Conservation (phyloP, 805 yeast species). For the Schizosaccharomyces japonicus region DNA sequence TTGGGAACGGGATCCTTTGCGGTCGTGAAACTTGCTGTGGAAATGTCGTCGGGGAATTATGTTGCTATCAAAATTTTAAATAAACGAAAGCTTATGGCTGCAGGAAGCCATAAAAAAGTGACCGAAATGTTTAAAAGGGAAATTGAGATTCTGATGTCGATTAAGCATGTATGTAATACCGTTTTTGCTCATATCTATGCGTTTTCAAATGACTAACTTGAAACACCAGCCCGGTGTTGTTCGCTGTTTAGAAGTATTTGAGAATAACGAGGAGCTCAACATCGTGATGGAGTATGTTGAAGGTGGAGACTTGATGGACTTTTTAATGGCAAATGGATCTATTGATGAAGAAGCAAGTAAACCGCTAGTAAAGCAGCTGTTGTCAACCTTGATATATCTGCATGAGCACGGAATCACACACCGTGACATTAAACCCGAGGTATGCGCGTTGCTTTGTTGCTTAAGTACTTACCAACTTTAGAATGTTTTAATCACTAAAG, state of each 20-base stretch:
- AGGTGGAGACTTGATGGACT: conserved; percentile 96
- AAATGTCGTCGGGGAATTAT: not conserved
- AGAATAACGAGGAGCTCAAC: conserved; percentile 58
- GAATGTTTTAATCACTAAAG: conserved; percentile 69
- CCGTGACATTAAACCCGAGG: conserved; percentile 82
- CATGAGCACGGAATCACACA: conserved; percentile 85
- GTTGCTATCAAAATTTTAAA: conserved; percentile 1
- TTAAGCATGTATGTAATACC: conserved; percentile 28
- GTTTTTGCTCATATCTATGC: not conserved
- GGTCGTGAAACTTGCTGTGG: not conserved
- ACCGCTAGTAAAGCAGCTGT: conserved; percentile 62
- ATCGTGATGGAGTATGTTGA: conserved; percentile 88
- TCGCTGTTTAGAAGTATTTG: conserved; percentile 56
- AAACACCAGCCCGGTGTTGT: conserved; percentile 57
- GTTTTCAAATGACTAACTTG: conserved; percentile 32
- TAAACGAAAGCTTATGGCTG: not conserved
- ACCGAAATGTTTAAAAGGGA: conserved; percentile 4
- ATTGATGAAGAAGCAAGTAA: conserved; percentile 78
- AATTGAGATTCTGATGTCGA: not conserved
- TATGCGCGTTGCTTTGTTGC: not conserved
- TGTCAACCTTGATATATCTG: conserved; percentile 65
- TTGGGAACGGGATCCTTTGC: conserved; percentile 29
- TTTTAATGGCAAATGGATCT: conserved; percentile 66
- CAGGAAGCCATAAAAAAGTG: not conserved
- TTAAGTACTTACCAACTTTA: not conserved